A percentile compares a stretch with the other conserved stretches of the same genome.
Conservation (phyloP, 2,329 filamentous ascomycete species). For the Colletotrichum somersetense region DNA sequence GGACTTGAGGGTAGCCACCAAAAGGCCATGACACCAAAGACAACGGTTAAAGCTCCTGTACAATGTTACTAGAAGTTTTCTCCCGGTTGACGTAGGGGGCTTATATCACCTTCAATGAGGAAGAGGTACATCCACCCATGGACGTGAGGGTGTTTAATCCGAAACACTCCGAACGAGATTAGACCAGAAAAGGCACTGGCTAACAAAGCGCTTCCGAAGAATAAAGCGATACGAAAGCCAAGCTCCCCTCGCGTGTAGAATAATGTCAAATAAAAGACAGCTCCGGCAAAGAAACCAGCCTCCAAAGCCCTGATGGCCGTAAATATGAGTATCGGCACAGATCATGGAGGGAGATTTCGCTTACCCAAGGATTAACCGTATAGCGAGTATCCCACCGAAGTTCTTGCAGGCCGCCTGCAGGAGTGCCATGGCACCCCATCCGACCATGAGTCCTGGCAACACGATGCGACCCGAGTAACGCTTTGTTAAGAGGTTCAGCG, state of each 20-base stretch:
- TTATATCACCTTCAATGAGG: slow-evolving; percentile 12
- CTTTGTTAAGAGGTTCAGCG: slow-evolving; percentile 62
- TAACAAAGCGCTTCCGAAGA: slow-evolving; percentile 24
- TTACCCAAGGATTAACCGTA: slow-evolving; percentile 60
- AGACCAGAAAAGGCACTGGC: slow-evolving; percentile 19
- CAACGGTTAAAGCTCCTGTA: slow-evolving; percentile 9
- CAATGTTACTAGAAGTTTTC: neutral
- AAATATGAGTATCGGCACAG: neutral
- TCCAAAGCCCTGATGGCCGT: slow-evolving; percentile 54
- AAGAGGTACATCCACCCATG: slow-evolving; percentile 30
- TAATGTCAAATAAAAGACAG: slow-evolving; percentile 66
- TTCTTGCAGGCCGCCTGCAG: slow-evolving; percentile 51
- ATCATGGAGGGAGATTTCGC: neutral
- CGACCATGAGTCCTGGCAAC: slow-evolving; percentile 57
- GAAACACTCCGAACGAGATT: slow-evolving; percentile 30
- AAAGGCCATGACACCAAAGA: slow-evolving; percentile 14
- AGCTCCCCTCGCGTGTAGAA: slow-evolving; percentile 63
- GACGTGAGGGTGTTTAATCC: slow-evolving; percentile 13
- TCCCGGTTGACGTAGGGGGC: neutral
- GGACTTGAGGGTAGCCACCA: slow-evolving; percentile 50
- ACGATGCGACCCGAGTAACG: slow-evolving; percentile 51
- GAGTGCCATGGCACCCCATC: slow-evolving; percentile 62
- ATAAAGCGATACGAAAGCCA: slow-evolving; percentile 51
- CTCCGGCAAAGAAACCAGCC: slow-evolving; percentile 67
- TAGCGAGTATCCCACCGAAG: slow-evolving; percentile 62